Base-by-base conservation (phyloP, 2,329 filamentous ascomycete species). In the Aspergillus ibericus region DNA sequence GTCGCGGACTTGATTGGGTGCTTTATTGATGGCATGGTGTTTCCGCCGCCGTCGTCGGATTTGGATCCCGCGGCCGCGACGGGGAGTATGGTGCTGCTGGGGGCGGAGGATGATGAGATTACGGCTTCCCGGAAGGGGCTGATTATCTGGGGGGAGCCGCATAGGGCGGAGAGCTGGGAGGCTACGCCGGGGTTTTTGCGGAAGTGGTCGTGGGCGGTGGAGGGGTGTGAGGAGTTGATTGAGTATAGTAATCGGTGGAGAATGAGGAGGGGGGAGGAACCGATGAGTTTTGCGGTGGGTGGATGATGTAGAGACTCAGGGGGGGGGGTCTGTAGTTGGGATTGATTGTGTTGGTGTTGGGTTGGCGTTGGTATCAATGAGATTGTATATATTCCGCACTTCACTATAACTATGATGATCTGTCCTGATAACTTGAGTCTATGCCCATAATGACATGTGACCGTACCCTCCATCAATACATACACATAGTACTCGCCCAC, bases 81-180 rank as follows among this genome's bases (percentile, higher is more conserved):
- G 7, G n/a, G 36, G n/a, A 44, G 18, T 7, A 6, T 36, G 35
- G 20, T 18, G 7, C 5, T 47, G 1, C 27, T 22, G 15, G 44
- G 48, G 25, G 56, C 47, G 1, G 32, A 56, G 10, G 61, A 66
- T 47, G 64, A 62, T 48, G 63, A 61, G 12, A 15, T 64, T 4
- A 60, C 63, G 13, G 34, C 60, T 1, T 22, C 56, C n/a, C 51
- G 58, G 2, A 58, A 53, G 13, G 63, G 60, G 1, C 29, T 60
- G 4, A 63, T 67, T 35, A 15, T 64, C 4, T 67, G 63, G 65
- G 63, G 65, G 1, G 62, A 67, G 25, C 55, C 65, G 8, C 44
- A 60, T 48, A 15, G 38, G 13, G 15, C 34, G 1, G 54, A 66
- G 4, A 64, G 49, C 13, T 64, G 65, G 65, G 65, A 66, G 35